Base-by-base conservation (phyloP, 2,329 filamentous ascomycete species). In the Polytolypa hystricis region DNA sequence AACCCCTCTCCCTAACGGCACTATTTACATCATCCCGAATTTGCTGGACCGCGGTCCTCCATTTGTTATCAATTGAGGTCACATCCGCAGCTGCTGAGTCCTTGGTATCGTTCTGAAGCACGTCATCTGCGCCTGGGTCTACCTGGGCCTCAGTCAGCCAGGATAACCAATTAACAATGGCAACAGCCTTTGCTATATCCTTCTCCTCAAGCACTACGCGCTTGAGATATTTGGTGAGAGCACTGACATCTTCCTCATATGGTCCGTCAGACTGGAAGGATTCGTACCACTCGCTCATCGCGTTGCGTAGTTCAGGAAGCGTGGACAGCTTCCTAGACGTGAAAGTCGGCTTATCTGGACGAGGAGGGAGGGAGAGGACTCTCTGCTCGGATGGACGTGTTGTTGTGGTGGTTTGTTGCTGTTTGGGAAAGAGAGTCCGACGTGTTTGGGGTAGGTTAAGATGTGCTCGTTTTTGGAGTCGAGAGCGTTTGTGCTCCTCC, bases 261-360 rank as follows among this genome's bases (percentile, higher is more conserved):
- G 91, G 91, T 0, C 83, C 85, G 3, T 87, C 80, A 4, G 67
- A 67, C 23, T 58, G 64, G 42, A 89, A 93, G 42, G 80, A 77
- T 2, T 63, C 54, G 45, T 85, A 72, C 91, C 91, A 98, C 3
- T 74, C 74, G 37, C 68, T 73, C 10, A 95, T 64, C 52, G 85
- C 84, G 25, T 75, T 69, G 30, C 86, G 73, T 37, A 96, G 65
- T 46, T 93, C 81, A 0, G 65, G 55, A 5, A 77, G 47, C 4
- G 55, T 54, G 2, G 64, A 69, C 2, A 82, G 57, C 41, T 71
- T 73, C 37, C 64, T 60, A 10, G 67, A 71, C 1, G 78, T 81
- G 50, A 82, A 82, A 0, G 73, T 77, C 0, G 78, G 76, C 31
- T 64, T 67, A 0, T 63, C 50, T 0, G 69, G 62, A 1, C 64